Base-by-base conservation (phyloP, 208 protist species). In the Entamoeba dispar region DNA sequence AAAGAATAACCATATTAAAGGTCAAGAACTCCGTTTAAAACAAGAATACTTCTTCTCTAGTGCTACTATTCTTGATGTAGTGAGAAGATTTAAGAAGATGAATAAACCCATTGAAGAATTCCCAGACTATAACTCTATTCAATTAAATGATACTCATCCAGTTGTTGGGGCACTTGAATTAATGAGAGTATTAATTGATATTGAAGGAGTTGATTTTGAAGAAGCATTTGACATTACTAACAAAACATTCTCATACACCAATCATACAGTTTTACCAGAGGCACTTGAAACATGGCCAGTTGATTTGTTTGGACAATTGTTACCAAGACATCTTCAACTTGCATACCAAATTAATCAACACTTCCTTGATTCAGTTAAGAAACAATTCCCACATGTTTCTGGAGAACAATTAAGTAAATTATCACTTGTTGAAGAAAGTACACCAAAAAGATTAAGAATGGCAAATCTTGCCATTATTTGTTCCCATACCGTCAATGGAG, bases 121-220 rank as follows among this genome's bases (percentile, higher is more conserved):
- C 91, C 94, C 49, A 5, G 69, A 96, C 19, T 92, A 90, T 47
- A 69, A 86, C 49, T 95, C 95, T 8, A 96, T 98, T 91, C 97
- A 98, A 93, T 93, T 97, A 5, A 98, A 98, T 92, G 97, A 98
- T 93, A 98, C 97, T 19, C 97, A 98, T 93, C 97, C 97, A 31
- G 94, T 96, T 38, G 47, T 98, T 1, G 96, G 94, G 93, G 96
- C 97, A 47, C 94, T 96, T 38, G 97, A 98, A 91, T 93, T 97
- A 8, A 95, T 96, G 93, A 93, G 93, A 34, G 31, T 96, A 17
- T 93, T 96, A 3, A n/a, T 96, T 27, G 96, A 97, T 93, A 93
- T 96, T 10, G 93, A 97, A 34, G 50, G 91, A 31, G 49, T 97
- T 22, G 69, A 69, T 22, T 97, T 95, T 94, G 94, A 96, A 22